These are phyloP conservation scores for Rhododendron vialii DNA, from an alignment of 148 eudicot species.

Conservation along the genomic window DNA sequence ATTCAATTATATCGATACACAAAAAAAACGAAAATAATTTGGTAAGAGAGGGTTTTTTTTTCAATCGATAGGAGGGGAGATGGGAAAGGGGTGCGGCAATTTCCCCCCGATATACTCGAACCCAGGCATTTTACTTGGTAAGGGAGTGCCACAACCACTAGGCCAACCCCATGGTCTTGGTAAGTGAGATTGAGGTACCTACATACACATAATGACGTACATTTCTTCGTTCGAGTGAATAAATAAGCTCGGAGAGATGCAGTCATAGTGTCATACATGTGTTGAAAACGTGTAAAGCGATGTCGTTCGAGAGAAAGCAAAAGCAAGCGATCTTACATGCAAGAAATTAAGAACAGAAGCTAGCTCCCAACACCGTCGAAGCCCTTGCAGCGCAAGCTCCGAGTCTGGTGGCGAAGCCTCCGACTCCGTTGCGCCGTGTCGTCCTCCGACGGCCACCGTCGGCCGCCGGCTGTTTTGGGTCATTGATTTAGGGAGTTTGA, in stretches of 20 bases:
- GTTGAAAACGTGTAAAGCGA: not conserved
- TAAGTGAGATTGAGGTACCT: not conserved
- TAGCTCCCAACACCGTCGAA: constrained; percentile 72
- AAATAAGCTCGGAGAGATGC: not conserved
- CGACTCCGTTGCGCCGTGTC: not conserved
- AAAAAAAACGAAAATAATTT: not conserved
- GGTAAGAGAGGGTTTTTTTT: not conserved
- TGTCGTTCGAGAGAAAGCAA: not conserved
- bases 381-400: constrained; percentile 29
- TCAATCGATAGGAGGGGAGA: no score
- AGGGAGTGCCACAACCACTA: no score
- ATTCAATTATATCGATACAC: not conserved
- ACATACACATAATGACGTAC: not conserved
- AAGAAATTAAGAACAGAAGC: constrained; percentile 72
- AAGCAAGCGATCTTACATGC: constrained; percentile 28
- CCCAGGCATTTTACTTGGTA: no score
- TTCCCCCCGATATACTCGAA: no score
- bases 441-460: constrained; percentile 13
- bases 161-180: not conserved
- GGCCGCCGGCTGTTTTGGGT: constrained; percentile 12
- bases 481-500: constrained; percentile 13
- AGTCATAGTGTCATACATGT: not conserved
- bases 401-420: constrained; percentile 5
- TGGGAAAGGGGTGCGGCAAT: no score
- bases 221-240: not conserved